A percentile compares a stretch with the other conserved stretches of the same genome.
Evolutionary conservation across 2,329 filamentous ascomycete species (phyloP).

Genomic region (Esteya vermicola): DNA sequence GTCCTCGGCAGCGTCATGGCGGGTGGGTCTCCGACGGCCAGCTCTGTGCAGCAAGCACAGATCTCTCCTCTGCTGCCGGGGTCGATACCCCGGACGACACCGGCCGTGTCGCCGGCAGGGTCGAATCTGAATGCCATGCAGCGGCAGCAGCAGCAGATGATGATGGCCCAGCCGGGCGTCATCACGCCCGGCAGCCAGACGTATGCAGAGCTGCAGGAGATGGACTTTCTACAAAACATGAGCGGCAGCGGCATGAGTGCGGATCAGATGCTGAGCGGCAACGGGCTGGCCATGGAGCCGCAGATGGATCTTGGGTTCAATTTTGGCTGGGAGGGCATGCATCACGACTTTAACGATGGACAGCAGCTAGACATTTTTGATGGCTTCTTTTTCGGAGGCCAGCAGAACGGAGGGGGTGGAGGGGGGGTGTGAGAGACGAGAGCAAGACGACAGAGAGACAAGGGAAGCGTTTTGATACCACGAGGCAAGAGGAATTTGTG

Average conservation of each 20-base stretch:
- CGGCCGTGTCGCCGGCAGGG: too few species aligned
- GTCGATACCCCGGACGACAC: too few species aligned
- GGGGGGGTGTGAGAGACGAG: background rate
- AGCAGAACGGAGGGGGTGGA: slow-evolving; percentile 22
- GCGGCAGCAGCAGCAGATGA: slow-evolving; percentile 16
- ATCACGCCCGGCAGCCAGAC: slow-evolving; percentile 16
- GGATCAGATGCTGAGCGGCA: slow-evolving; percentile 1
- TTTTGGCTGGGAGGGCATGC: slow-evolving; percentile 47
- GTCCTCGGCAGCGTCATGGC: too few species aligned
- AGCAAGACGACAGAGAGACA: too few species aligned
- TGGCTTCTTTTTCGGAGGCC: slow-evolving; percentile 56
- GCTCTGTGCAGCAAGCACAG: too few species aligned
- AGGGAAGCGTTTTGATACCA: too few species aligned
- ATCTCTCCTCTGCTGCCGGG: slow-evolving; percentile 5
- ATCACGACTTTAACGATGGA: slow-evolving; percentile 47
- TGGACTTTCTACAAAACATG: slow-evolving; percentile 40
- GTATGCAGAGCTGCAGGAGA: slow-evolving; percentile 34
- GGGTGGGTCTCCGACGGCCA: too few species aligned
- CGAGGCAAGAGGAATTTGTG: too few species aligned
- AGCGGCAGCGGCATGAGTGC: slow-evolving; percentile 9
- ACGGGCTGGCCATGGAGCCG: slow-evolving; percentile 23
- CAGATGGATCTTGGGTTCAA: slow-evolving; percentile 53
- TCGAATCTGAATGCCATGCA: too few species aligned
- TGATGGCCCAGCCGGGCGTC: slow-evolving; percentile 5
- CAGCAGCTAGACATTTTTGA: slow-evolving; percentile 56